Evolutionary conservation across 1,139 yeast species (phyloP), one percentile per base, ranked within the genome.

Genomic region (Candida pseudocylindracea): DNA sequence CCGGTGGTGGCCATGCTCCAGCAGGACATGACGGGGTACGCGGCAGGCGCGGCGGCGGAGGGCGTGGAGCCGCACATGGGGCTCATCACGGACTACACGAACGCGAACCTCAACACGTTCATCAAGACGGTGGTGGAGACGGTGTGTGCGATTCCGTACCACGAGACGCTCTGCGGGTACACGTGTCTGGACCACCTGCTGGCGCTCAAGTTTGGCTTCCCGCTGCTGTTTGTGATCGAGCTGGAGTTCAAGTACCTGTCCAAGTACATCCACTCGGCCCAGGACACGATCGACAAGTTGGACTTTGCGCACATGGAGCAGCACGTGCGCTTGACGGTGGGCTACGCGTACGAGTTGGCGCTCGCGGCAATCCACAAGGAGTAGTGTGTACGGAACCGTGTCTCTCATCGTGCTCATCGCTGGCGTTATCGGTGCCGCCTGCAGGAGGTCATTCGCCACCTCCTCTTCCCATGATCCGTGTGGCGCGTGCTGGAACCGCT

Each of bases 111-210:
- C 42, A 73, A 74, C 34, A 54, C 62, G 4, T 83, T 73, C 44
- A 53, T 80, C 39, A 71, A 75, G 49, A 39, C 62, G 30, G 51
- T 80, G 10, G 66, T 80, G 36, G 60, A 60, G 27, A 49, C 56
- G 9, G 79, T 80, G 53, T 65, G 81, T 43, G 44, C 52, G 12
- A 75, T 83, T 38, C 74, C 80, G 4, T 73, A 66, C 43, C 70
- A 62, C 30, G 91, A 75, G 44, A 75, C 92, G 8, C 43, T 56
- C 35, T 85, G 96, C 54, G 94, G 94, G 0, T 83, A 83, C 45
- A 92, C 93, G 0, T 83, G 96, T 51, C 75, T 92, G 25, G 96
- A 85, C 51, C 94, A 83, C 50, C 79, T 91, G 4, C 72, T 92
- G 33, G 93, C 94, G 2, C 51, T 71, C 34, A 73, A 75, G 48